phyloP scores from a whole-genome alignment of 176 grass and related monocot genomes.

The Bolboschoenus planiculmis region DNA sequence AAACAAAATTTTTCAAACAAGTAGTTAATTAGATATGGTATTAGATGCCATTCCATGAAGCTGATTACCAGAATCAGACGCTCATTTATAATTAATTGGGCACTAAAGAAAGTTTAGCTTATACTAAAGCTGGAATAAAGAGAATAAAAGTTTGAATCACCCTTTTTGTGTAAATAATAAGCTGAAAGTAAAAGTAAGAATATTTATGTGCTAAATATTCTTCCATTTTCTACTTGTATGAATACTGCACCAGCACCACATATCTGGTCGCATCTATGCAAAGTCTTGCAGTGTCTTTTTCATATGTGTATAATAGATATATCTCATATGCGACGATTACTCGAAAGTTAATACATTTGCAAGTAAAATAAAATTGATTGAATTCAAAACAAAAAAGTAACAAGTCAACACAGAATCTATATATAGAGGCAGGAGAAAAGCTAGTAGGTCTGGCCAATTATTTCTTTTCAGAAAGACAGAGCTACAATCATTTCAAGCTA shows the following conservation, averaged over 20 bases:
- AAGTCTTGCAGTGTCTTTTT: neutral
- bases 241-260: neutral
- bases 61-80: neutral
- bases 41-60: conserved; percentile 8
- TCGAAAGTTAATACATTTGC: neutral
- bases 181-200: neutral
- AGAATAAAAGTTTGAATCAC: neutral
- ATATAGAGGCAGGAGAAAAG: neutral
- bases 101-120: neutral
- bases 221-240: neutral
- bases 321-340: neutral
- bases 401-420: neutral
- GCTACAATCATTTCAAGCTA: neutral
- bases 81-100: neutral
- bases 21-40: neutral
- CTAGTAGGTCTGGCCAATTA: neutral
- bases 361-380: neutral
- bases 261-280: neutral
- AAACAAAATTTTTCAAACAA: neutral
- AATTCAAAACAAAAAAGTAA: neutral
- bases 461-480: neutral
- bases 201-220: neutral
- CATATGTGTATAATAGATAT: neutral
- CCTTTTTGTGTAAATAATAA: neutral
- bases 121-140: neutral